Percentiles rank a stretch among this genome's conserved stretches.
phyloP scores from a whole-genome alignment of 345 rosid genomes.

The Anacardium occidentale region DNA sequence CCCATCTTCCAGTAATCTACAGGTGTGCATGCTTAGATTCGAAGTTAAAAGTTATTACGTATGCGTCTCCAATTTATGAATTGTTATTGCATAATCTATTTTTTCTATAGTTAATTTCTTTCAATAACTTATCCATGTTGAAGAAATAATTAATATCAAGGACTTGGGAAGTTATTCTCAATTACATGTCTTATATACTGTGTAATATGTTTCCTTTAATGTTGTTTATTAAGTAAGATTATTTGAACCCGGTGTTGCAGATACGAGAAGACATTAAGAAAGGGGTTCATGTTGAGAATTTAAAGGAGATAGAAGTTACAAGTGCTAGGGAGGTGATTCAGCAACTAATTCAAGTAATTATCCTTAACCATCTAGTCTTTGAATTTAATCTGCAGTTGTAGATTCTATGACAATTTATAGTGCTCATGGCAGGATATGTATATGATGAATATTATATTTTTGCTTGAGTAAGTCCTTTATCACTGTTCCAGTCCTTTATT shows the following conservation, averaged over 20 bases:
- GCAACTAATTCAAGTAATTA: slow-evolving; percentile 73
- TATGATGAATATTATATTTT: slow-evolving; percentile 2
- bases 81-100: not conserved
- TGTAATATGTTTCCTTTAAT: not conserved
- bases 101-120: not conserved
- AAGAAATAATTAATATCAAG: not conserved
- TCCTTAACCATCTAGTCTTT: not conserved
- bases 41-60: not conserved
- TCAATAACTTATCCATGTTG: not conserved
- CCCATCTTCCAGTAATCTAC: slow-evolving; percentile 77
- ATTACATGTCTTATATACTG: not conserved
- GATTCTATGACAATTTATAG: not conserved
- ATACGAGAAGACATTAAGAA: slow-evolving; percentile 91
- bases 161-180: not conserved
- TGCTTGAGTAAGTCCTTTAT: not conserved
- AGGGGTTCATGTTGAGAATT: slow-evolving; percentile 91
- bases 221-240: not conserved
- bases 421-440: not conserved
- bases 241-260: slow-evolving; percentile 33
- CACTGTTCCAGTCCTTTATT: not conserved
- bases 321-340: slow-evolving; percentile 90
- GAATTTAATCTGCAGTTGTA: not conserved
- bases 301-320: slow-evolving; percentile 87
- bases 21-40: slow-evolving; percentile 43
- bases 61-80: no score